Conservation (phyloP, 1,284 basidiomycete species). For the Sanghuangporus baumii region DNA sequence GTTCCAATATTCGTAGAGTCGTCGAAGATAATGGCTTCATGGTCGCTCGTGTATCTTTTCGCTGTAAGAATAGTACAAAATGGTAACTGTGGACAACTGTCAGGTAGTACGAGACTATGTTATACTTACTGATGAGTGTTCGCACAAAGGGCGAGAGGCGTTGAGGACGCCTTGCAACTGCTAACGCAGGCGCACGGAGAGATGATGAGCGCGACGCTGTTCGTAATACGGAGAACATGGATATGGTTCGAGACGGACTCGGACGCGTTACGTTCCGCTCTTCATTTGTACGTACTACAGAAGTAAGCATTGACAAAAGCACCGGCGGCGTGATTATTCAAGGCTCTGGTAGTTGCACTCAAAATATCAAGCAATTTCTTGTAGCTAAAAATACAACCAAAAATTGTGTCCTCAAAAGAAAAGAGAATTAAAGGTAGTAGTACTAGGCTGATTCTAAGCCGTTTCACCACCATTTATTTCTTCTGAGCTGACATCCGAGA, state of each 20-base stretch:
- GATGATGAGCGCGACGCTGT: conserved; percentile 7
- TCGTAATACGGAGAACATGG: conserved; percentile 11
- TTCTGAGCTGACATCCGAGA: not conserved
- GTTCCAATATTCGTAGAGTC: conserved; percentile 75
- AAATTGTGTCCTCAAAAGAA: not conserved
- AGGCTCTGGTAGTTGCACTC: not conserved
- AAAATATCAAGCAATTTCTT: not conserved
- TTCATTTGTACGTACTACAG: not conserved
- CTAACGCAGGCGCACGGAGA: not conserved
- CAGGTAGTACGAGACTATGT: not conserved
- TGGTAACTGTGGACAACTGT: not conserved
- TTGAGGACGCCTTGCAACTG: conserved; percentile 2
- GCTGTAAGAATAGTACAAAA: conserved; percentile 38
- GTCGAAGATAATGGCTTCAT: conserved; percentile 87
- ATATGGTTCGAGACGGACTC: conserved; percentile 9
- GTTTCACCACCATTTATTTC: not conserved
- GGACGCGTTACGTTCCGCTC: conserved; percentile 4
- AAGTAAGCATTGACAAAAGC: not conserved
- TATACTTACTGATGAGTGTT: conserved; percentile 34
- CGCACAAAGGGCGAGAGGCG: conserved; percentile 22
- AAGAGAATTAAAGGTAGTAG: not conserved
- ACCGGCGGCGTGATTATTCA: not conserved
- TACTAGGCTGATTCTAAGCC: not conserved
- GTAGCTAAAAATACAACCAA: not conserved
- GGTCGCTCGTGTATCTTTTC: conserved; percentile 82